Evolutionary conservation across 2,329 filamentous ascomycete species (phyloP), one percentile per base, ranked within the genome.

Genomic region (Claviceps spartinae): DNA sequence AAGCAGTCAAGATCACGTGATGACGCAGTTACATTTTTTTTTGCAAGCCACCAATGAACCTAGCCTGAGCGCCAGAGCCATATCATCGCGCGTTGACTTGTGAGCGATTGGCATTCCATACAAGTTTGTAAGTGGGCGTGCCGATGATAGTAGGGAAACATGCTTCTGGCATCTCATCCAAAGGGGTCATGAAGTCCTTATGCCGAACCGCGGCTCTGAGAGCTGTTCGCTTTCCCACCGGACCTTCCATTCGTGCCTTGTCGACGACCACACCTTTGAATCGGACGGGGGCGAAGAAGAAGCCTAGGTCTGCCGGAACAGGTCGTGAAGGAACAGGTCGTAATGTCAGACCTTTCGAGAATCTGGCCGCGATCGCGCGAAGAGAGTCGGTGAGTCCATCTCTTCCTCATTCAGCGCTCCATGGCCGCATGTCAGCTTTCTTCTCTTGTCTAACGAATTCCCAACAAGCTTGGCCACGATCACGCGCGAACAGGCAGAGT

Each of bases 401-500:
- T 44, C 20, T 14, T 14, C 9, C 13, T 7, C 20, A 7, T 22
- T 24, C 20, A 34, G 30, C 30, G 30, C 30, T 34, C 30, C 30
- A 34, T 34, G 30, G 30, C 9, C 30, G 9, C 30, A 34, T 34
- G 30, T 9, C 30, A 34, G 30, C 30, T 34, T 11, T 34, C 30
- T 4, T 34, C 14, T 43, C 14, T 18, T 47, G 24, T 26, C 52
- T 53, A 41, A 53, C 43, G 13, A 4, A 38, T 30, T 14, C 16
- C 36, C 11, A 8, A 18, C 18, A 45, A 68, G 66, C 58, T 64
- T 38, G 61, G 61, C 50, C 59, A 64, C 22, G 65, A 63, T 6
- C 64, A 67, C 55, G 66, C 68, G 48, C 65, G 64, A n/a, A 61
- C 60, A 24, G 59, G 63, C 20, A 63, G 65, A 26, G 46, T 68